phyloP scores from a whole-genome alignment of 495 filamentous ascomycete species.

The Penicillium nucicola region DNA sequence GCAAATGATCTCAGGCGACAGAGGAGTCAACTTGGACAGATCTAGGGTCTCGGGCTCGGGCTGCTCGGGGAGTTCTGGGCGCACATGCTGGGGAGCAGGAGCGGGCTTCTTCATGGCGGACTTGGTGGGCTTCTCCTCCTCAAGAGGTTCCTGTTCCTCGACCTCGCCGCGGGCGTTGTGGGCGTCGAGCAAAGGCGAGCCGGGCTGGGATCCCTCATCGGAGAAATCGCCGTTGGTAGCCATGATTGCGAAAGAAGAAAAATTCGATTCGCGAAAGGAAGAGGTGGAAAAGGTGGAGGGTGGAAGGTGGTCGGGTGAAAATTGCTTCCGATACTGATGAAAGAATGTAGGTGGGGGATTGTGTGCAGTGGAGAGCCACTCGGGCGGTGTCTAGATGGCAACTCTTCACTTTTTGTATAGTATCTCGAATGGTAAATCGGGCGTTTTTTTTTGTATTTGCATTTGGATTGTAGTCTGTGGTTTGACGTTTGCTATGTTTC shows the following conservation, averaged over 20 bases:
- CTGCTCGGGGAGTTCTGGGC: conserved; percentile 76
- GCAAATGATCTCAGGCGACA: conserved; percentile 94
- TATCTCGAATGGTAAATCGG: no score
- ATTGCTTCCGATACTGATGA: conserved; percentile 42
- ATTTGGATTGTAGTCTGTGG: background rate
- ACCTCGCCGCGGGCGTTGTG: conserved; percentile 50
- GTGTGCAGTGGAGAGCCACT: conserved; percentile 45
- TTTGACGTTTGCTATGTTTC: background rate
- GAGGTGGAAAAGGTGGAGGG: conserved; percentile 8
- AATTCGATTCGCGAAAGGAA: conserved; percentile 18
- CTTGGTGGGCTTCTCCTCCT: conserved; percentile 54
- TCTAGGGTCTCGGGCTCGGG: conserved; percentile 86
- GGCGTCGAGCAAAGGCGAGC: conserved; percentile 55
- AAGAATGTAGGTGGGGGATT: conserved; percentile 33
- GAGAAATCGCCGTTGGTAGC: conserved; percentile 62
- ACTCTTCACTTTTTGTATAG: conserved; percentile 1
- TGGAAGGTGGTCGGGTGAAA: conserved; percentile 31
- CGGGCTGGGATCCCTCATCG: conserved; percentile 57
- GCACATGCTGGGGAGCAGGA: conserved; percentile 43
- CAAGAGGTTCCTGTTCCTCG: conserved; percentile 51
- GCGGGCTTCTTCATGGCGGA: conserved; percentile 64
- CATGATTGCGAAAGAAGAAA: conserved; percentile 47
- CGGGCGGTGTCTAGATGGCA: conserved; percentile 32
- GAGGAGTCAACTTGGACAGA: conserved; percentile 69
- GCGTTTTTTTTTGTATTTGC: background rate